Evolutionary conservation across 768 basidiomycete genomes (phyloP), one percentile per base, ranked within the genome.

Genomic region (Auricularia sp.): DNA sequence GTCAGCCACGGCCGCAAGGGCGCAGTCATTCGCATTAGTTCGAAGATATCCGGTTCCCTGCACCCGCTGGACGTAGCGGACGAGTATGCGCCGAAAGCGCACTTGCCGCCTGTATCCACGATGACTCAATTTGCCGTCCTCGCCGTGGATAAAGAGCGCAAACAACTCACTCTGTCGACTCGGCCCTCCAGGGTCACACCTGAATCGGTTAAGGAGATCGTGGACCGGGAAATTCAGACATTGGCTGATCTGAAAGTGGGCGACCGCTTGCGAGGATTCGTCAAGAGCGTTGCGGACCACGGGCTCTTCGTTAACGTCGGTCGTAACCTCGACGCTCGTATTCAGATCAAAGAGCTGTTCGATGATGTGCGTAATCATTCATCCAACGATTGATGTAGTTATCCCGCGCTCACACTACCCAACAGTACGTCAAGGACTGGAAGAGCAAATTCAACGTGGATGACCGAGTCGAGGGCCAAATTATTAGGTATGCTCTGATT

Each of bases 341-440:
- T 99, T 34, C 93, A 96, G 76, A 98, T 98, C 72, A 86, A 83
- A 71, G 92, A 97, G 75, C 82, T 96, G 3, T 97, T 96, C 72
- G 92, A 97, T 71, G 93, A 94, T 70, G 85, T 84, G 63, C 61
- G 79, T 68, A 66, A 24, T 24, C 18, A 63, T 35, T 65, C 18
- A 13, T 64, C 34, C 34, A 29, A 29, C 29, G 29, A 29, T 29
- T 29, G 29, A 2, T 29, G 63, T 64, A 39, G 16, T 65, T 33
- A 8, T 8, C 63, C 61, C 34, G 59, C 64, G 65, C 67, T 69
- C 68, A 64, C 64, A 47, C 69, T 70, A 69, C 65, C 67, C 24
- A 44, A 51, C 69, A 97, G 92, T 98, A 84, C 75, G 84, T 98
- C 70, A 97, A 98, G 75, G 95, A 98, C 47, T 99, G 96, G 96